Percentiles rank a stretch among this genome's conserved stretches.
These are phyloP conservation scores for Gonapodya prolifera DNA, from an alignment of 192 early-diverging fungal genomes.

Conservation along the genomic window DNA sequence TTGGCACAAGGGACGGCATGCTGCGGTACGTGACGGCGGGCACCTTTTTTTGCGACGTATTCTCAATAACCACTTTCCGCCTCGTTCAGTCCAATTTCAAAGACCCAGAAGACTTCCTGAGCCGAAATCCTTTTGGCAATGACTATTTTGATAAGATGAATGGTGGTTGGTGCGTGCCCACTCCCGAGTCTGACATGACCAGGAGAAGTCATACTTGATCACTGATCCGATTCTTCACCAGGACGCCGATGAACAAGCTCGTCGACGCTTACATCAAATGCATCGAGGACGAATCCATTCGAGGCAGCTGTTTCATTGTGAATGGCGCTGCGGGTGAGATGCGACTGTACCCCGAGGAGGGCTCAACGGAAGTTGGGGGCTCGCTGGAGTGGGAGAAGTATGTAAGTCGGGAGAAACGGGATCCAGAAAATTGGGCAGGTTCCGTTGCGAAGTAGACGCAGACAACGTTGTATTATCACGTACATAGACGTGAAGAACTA, in stretches of 20 bases:
- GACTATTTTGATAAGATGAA: neutral
- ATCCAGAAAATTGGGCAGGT: no score
- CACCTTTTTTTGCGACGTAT: neutral
- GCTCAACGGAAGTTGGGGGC: neutral
- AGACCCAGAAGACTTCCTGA: constrained; percentile 1
- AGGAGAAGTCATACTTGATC: neutral
- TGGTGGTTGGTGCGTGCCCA: neutral
- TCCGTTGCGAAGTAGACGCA: no score
- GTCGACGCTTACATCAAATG: constrained; percentile 4
- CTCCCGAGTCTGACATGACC: neutral
- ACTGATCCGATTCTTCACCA: neutral
- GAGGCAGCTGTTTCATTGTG: neutral
- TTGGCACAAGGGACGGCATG: constrained; percentile 3
- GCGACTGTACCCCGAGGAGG: neutral
- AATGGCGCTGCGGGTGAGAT: constrained; percentile 1
- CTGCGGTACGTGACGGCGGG: neutral
- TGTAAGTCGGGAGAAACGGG: neutral
- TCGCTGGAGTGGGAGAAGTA: constrained; percentile 4
- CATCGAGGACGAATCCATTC: neutral
- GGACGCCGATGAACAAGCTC: constrained; percentile 5
- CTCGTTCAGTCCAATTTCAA: neutral
- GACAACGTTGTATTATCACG: no score
- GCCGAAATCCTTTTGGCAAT: neutral
- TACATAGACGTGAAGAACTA: no score
- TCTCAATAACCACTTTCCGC: neutral